Base-by-base conservation (phyloP, 768 basidiomycete genomes). In the Rhizopogon roseolus region DNA sequence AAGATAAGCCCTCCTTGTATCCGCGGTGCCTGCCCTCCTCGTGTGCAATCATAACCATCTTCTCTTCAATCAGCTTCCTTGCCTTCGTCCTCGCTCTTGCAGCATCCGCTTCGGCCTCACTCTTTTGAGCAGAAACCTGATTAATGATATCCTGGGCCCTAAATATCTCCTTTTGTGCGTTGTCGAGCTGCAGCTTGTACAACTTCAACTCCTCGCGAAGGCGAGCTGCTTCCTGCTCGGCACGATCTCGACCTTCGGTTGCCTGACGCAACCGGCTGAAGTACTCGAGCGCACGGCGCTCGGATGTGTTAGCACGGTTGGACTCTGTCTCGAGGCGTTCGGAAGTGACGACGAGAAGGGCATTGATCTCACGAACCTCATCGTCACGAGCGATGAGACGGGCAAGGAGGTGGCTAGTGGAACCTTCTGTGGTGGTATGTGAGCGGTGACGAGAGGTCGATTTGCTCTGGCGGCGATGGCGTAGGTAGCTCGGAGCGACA, bases 221-320 rank as follows among this genome's bases (percentile, higher is more conserved):
- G 36, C 71, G 64, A 11, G 69, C 64, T 0, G 66, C 57, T 3
- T 78, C 75, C 19, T 70, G 71, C 56, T 77, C 73, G 1, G 76
- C 63, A 11, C 63, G 62, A 6, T 69, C 56, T 39, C 76, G 71
- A 34, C 67, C 71, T 11, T 76, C 74, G 27, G 72, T 75, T 9
- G 71, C 72, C 39, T 67, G 62, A 44, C 71, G 72, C 52, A 79
- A 65, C 25, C 73, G 69, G 50, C 68, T 64, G 22, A 75, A 76
- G 56, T 78, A 70, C 43, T 78, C 78, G 41, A 76, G 65, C n/a
- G 76, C 76, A 38, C 76, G 73, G 39, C 67, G 67, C 56, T 79
- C 77, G n/a, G 77, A 74, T 25, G 71, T 66, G 28, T 69, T 69
- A 22, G 75, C 77, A 51, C 77, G 76, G 28, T 60, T 59, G 2